Evolutionary conservation across 192 early-diverging fungal species (phyloP).

Genomic region (Rhizophagus clarus): DNA sequence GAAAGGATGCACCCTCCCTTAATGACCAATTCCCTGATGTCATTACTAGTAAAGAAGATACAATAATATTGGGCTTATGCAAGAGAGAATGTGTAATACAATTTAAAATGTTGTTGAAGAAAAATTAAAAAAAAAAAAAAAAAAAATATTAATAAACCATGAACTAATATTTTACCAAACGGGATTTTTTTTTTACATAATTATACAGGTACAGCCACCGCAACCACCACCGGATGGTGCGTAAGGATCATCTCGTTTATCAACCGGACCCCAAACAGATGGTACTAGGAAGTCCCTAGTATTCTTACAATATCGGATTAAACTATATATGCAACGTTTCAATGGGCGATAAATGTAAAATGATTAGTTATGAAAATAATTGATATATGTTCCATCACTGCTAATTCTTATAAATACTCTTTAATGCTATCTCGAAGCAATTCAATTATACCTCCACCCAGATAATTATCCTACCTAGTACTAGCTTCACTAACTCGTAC

Average conservation of each 20-base stretch:
- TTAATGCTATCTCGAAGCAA: not conserved
- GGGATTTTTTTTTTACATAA: conserved; percentile 27
- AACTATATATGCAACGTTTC: conserved; percentile 16
- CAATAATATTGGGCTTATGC: no score
- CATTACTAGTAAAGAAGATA: not conserved
- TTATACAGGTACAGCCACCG: not conserved
- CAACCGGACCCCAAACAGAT: conserved; percentile 51
- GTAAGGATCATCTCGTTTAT: conserved; percentile 48
- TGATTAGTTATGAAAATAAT: not conserved
- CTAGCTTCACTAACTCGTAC: conserved; percentile 28
- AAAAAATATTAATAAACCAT: not conserved
- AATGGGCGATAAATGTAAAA: not conserved
- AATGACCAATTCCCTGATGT: not conserved
- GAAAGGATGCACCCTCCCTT: not conserved
- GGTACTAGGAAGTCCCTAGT: conserved; percentile 46
- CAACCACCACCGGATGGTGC: conserved; percentile 28
- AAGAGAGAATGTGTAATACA: not conserved
- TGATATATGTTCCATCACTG: not conserved
- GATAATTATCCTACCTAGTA: conserved; percentile 2
- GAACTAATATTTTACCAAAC: not conserved
- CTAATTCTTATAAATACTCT: not conserved
- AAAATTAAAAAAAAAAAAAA: not conserved
- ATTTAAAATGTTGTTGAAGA: not conserved
- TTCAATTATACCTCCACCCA: not conserved
- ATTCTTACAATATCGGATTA: conserved; percentile 44